Base-by-base conservation (phyloP, 768 basidiomycete species). In the Sutorius australiensis region DNA sequence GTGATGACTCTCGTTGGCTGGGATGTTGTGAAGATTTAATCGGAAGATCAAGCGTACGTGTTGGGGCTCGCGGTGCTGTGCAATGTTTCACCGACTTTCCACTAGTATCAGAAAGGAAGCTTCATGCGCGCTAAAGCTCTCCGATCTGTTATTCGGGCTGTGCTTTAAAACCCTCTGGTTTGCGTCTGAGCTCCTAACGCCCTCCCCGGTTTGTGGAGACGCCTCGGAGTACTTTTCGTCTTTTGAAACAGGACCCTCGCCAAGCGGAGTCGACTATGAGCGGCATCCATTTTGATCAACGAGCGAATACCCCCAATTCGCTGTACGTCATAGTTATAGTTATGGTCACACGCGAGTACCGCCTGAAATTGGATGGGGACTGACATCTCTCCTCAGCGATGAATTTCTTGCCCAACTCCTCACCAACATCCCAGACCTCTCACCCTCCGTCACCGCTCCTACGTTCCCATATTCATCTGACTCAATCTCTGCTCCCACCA, bases 371-470 rank as follows among this genome's bases (percentile, higher is more conserved):
- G 32, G 13, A 28, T 5, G 3, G 2, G 12, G 14, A 10, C 41
- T 61, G n/a, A 61, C 28, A 27, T 37, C 14, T 19, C 27, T 43
- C 17, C n/a, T 34, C 45, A 63, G 61, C 11, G 32, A 50, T 17
- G 46, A 57, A 9, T 53, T 63, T 8, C 34, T 63, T 3, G 58
- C 61, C 0, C 58, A 40, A 14, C 33, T 63, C 5, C 34, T 61
- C 9, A 12, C 17, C 1, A 48, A 61, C 44, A 44, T 48, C 21
- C 44, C 54, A 0, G 51, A 45, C 2, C 17, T 46, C 7, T 6
- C 50, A 10, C 45, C 57, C 9, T 27, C 36, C 6, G 17, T 40
- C 16, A 5, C 24, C 8, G 31, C 17, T 2, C 17, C 19, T 1
- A 6, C 28, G 3, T 11, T 31, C 21, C 27, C 33, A 16, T 19